Percentiles rank a stretch among this genome's conserved stretches.
Conservation (phyloP, 495 filamentous ascomycete species). For the Glarea lozoyensis region DNA sequence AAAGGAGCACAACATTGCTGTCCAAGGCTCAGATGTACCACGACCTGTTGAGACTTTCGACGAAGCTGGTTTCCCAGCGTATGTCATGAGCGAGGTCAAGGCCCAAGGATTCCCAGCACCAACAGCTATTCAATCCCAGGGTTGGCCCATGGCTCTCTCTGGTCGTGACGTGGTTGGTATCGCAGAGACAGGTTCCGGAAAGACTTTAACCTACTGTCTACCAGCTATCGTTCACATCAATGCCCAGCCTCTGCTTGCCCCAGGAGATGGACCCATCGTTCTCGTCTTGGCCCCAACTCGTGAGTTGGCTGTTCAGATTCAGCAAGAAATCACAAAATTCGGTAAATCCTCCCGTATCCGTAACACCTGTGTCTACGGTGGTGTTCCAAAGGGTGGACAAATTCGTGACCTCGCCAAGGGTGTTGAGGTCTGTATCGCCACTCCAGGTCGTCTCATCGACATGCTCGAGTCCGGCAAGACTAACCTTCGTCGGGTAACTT, state of each 20-base stretch:
- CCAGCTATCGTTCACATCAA: constrained; percentile 99
- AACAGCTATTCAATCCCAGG: constrained; percentile 94
- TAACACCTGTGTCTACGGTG: constrained; percentile 98
- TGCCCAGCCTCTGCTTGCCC: constrained; percentile 93
- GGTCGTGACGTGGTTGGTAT: constrained; percentile 99
- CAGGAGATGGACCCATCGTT: constrained; percentile 94
- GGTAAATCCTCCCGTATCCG: constrained; percentile 96
- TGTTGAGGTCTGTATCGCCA: constrained; percentile 90
- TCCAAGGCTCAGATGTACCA: constrained; percentile 70
- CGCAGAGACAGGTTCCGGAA: constrained; percentile 97
- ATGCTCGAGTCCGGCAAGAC: constrained; percentile 98
- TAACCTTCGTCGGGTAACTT: constrained; percentile 95
- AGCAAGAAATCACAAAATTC: constrained; percentile 90
- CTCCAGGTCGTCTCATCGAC: constrained; percentile 93
- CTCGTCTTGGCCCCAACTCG: constrained; percentile 91
- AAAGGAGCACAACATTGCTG: constrained; percentile 65
- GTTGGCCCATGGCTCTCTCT: constrained; percentile 98
- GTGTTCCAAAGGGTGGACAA: constrained; percentile 93
- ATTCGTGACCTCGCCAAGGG: constrained; percentile 86
- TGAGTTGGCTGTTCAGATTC: constrained; percentile 97
- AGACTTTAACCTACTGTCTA: constrained; percentile 97
- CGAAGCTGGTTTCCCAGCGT: constrained; percentile 91
- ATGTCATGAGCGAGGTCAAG: constrained; percentile 98
- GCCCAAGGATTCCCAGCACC: constrained; percentile 88
- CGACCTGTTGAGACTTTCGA: constrained; percentile 94